A percentile compares a stretch with the other conserved stretches of the same genome.
Conservation (phyloP, 2,329 filamentous ascomycete species). For the Fusarium veterinarium region DNA sequence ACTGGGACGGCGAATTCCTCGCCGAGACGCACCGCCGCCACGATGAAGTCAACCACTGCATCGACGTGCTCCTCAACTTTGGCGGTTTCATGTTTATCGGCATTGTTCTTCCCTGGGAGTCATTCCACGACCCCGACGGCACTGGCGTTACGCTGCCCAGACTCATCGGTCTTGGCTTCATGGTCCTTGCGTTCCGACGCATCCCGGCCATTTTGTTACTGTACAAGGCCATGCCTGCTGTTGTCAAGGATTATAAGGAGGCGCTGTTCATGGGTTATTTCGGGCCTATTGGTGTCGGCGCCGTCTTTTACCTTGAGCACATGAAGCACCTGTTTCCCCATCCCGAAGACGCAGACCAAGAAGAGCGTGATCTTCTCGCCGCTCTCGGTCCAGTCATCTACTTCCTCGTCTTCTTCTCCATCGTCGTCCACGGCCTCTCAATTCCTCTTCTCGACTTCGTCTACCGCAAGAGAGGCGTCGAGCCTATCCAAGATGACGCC, state of each 20-base stretch:
- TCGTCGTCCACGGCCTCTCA: slow-evolving; percentile 52
- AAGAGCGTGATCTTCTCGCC: slow-evolving; percentile 50
- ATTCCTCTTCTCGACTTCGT: slow-evolving; percentile 52
- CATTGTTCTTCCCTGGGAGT: slow-evolving; percentile 64
- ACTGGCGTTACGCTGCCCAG: slow-evolving; percentile 65
- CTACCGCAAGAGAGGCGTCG: slow-evolving; percentile 45
- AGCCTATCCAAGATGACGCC: slow-evolving; percentile 57
- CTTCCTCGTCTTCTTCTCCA: slow-evolving; percentile 52
- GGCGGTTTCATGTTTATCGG: slow-evolving; percentile 71
- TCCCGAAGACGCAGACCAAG: slow-evolving; percentile 48
- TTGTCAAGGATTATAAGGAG: slow-evolving; percentile 65
- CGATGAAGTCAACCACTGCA: slow-evolving; percentile 69
- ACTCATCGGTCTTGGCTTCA: slow-evolving; percentile 62
- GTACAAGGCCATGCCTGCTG: slow-evolving; percentile 66
- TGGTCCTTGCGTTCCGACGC: slow-evolving; percentile 66
- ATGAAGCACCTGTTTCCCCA: slow-evolving; percentile 56
- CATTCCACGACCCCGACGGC: slow-evolving; percentile 63
- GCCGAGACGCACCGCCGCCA: slow-evolving; percentile 65
- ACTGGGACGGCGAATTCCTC: slow-evolving; percentile 72
- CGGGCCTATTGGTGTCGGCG: slow-evolving; percentile 81
- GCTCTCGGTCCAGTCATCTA: slow-evolving; percentile 55
- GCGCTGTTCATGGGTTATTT: slow-evolving; percentile 75
- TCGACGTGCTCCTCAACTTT: slow-evolving; percentile 70
- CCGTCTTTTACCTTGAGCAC: slow-evolving; percentile 77
- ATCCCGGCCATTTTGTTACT: slow-evolving; percentile 66